Evolutionary conservation across 1,284 basidiomycete species (phyloP).

Genomic region (Ganoderma leucocontextum): DNA sequence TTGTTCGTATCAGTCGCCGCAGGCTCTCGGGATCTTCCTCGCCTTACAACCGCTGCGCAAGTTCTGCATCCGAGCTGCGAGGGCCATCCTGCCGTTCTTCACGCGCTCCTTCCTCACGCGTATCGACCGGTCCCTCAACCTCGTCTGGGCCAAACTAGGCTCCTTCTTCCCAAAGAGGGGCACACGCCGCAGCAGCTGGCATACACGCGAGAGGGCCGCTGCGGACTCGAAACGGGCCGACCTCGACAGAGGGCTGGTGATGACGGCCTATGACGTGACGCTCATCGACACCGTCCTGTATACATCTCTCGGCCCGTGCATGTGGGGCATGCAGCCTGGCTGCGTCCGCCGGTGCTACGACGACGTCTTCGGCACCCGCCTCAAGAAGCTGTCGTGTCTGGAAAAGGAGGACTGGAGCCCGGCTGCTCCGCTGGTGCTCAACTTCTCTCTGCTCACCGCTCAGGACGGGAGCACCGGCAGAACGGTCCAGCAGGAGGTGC

Average conservation of each 20-base stretch:
- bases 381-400: constrained; percentile 12
- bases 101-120: neutral
- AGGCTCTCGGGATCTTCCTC: constrained; percentile 33
- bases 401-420: constrained; percentile 21
- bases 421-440: constrained; percentile 18
- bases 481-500: constrained; percentile 14
- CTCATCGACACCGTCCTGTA: constrained; percentile 25
- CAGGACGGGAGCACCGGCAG: constrained; percentile 7
- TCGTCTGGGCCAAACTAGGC: neutral
- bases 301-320: constrained; percentile 22
- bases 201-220: constrained; percentile 24
- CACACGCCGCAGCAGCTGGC: constrained; percentile 4
- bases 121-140: constrained; percentile 2
- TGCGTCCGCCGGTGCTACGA: constrained; percentile 23
- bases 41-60: constrained; percentile 4
- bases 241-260: constrained; percentile 21
- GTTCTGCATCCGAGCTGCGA: constrained; percentile 15
- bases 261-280: constrained; percentile 23
- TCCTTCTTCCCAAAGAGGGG: neutral
- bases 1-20: constrained; percentile 41
- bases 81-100: constrained; percentile 9
- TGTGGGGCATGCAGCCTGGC: constrained; percentile 20
- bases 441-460: constrained; percentile 20
- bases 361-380: constrained; percentile 14
- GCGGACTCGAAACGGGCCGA: constrained; percentile 16